Base-by-base conservation (phyloP, 768 basidiomycete species). In the Myochromella boudieri region DNA sequence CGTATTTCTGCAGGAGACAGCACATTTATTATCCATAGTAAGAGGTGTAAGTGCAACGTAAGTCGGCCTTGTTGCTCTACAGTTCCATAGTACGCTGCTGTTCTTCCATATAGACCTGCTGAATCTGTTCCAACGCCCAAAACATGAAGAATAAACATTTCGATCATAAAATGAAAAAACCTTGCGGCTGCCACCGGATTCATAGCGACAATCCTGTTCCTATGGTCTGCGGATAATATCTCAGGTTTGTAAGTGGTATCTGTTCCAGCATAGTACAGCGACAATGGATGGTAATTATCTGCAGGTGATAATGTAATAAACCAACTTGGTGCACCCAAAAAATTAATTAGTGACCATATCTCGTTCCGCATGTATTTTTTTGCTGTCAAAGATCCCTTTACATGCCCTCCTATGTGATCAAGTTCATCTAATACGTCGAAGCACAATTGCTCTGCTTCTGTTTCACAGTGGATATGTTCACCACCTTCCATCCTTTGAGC, bases 251-350 rank as follows among this genome's bases (percentile, higher is more conserved):
- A 31, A 8, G 29, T 31, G 9, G 29, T 8, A 8, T 64, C 42
- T 7, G 44, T 51, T 6, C 50, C 60, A 6, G 66, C 62, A 61
- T 53, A 69, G 42, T 70, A 70, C 6, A 72, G n/a, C 9, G 58
- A 61, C 4, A 72, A 46, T 0, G 67, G 69, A 51, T 68, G 60
- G 11, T 53, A 52, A 0, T 41, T 38, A 48, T 71, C 66, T 4
- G 53, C 60, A 6, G 60, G 66, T 0, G 68, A 59, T 26, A 69
- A 41, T 9, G 68, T 71, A 1, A 69, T 57, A 52, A 61, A 71
- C 68, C 68, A 70, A 1, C 51, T 54, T 8, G 66, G 66, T 6
- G 65, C 60, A 12, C 62, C 61, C 33, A 43, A 48, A 31, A 52
- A 44, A 0, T 42, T 42, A 32, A 61, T 54, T 1, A 61, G 26